These are phyloP conservation scores for Cephalotrichum gorgonifer DNA, from an alignment of 2,329 filamentous ascomycete species.

Conservation along the genomic window DNA sequence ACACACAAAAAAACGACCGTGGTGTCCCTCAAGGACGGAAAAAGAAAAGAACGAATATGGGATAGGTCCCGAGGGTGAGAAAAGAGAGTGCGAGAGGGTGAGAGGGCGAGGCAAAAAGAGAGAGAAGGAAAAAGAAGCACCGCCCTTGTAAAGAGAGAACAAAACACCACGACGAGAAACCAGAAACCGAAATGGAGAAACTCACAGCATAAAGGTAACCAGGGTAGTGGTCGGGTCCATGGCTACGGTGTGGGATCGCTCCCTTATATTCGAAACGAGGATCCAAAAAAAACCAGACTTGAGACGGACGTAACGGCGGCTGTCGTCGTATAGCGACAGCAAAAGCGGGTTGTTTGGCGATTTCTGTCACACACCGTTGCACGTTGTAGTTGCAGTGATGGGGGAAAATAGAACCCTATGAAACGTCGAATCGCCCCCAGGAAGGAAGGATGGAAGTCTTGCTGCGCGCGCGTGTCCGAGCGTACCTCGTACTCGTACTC, in stretches of 20 bases:
- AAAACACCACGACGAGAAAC: too few relatives aligned
- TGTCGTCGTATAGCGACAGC: too few relatives aligned
- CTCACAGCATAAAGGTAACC: slow-evolving; percentile 31
- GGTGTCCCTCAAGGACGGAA: too few relatives aligned
- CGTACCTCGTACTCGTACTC: too few relatives aligned
- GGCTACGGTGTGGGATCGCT: slow-evolving; percentile 4
- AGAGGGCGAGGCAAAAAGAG: background rate
- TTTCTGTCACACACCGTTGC: background rate
- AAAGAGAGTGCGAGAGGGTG: too few relatives aligned
- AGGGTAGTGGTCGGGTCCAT: slow-evolving; percentile 35
- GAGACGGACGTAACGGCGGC: too few relatives aligned
- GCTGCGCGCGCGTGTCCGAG: too few relatives aligned
- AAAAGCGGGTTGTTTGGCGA: too few relatives aligned
- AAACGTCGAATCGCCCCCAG: slow-evolving; percentile 1
- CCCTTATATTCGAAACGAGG: background rate
- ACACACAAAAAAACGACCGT: too few relatives aligned
- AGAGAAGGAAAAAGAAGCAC: background rate
- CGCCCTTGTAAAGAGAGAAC: too few relatives aligned
- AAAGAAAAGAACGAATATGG: too few relatives aligned
- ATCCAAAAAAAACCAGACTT: background rate
- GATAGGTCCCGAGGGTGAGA: too few relatives aligned
- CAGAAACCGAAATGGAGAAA: slow-evolving; percentile 19
- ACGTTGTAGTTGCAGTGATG: background rate
- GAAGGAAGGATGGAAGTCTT: background rate
- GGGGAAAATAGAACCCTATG: slow-evolving; percentile 1